A percentile compares a stretch with the other conserved stretches of the same genome.
Evolutionary conservation across 2,329 filamentous ascomycete genomes (phyloP).

Genomic region (Exophiala spinifera): DNA sequence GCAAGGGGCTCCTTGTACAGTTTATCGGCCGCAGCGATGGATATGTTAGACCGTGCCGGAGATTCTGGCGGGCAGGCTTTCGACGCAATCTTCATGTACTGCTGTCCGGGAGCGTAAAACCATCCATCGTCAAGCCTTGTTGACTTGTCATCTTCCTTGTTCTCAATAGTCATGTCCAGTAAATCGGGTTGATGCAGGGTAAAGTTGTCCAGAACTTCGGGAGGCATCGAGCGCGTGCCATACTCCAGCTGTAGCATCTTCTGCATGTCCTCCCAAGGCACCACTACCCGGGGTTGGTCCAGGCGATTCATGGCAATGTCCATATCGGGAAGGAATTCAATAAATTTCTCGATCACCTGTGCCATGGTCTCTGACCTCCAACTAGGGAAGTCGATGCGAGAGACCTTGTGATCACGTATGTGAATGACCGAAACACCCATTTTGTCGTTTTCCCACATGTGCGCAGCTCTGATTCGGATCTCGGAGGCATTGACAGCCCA

Average conservation of each 20-base stretch:
- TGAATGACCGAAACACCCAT: constrained; percentile 35
- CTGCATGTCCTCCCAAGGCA: constrained; percentile 57
- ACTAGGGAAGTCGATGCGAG: constrained; percentile 36
- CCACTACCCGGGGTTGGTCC: constrained; percentile 62
- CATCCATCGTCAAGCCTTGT: constrained; percentile 46
- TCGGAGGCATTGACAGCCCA: constrained; percentile 36
- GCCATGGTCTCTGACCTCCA: constrained; percentile 45
- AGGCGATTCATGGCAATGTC: constrained; percentile 65
- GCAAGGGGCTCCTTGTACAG: constrained; percentile 43
- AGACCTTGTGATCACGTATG: constrained; percentile 35
- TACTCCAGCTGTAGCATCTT: constrained; percentile 50
- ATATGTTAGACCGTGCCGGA: constrained; percentile 52
- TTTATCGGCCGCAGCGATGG: constrained; percentile 33
- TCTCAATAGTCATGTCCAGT: constrained; percentile 27
- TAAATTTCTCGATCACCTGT: constrained; percentile 51
- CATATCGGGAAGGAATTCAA: constrained; percentile 58
- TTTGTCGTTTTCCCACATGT: constrained; percentile 32
- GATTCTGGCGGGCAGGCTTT: constrained; percentile 58
- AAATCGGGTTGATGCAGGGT: constrained; percentile 41
- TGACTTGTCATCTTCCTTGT: constrained; percentile 22
- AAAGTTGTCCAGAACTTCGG: constrained; percentile 43
- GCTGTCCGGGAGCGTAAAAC: constrained; percentile 44
- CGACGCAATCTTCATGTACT: constrained; percentile 60
- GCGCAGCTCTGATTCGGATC: constrained; percentile 35
- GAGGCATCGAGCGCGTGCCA: constrained; percentile 43